Evolutionary conservation across 371 early-diverging fungal species (phyloP).

Genomic region (Rhizopus sp.): DNA sequence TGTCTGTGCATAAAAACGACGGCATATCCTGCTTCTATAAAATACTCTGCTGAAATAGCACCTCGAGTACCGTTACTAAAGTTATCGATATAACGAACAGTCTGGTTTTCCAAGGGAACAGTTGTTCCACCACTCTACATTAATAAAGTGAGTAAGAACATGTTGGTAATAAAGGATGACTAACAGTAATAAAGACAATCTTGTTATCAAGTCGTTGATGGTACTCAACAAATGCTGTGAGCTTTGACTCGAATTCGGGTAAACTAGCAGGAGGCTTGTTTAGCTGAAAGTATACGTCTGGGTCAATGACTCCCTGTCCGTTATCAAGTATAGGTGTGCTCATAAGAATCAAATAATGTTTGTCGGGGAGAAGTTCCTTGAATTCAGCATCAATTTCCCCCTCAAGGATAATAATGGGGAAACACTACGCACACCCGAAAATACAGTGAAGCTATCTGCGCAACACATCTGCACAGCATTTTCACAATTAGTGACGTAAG

Average conservation of each 20-base stretch:
- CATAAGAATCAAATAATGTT: no score
- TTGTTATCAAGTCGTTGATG: conserved; percentile 63
- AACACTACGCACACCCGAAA: no score
- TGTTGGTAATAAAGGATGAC: conserved; percentile 11
- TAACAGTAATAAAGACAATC: conserved; percentile 82
- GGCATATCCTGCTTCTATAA: conserved; percentile 89
- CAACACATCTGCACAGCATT: neutral
- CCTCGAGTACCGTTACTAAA: conserved; percentile 97
- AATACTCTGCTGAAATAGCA: conserved; percentile 93
- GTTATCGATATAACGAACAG: conserved; percentile 98
- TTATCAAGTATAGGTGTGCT: conserved; percentile 39
- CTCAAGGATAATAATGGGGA: no score
- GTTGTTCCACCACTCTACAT: conserved; percentile 94
- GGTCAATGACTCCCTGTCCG: conserved; percentile 63
- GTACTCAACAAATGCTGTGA: conserved; percentile 70
- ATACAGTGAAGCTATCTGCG: no score
- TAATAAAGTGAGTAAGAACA: neutral
- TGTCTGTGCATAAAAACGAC: conserved; percentile 96
- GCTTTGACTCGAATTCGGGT: conserved; percentile 58
- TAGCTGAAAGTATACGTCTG: conserved; percentile 81
- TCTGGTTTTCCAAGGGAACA: conserved; percentile 94
- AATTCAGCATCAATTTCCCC: no score
- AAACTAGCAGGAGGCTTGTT: conserved; percentile 77
- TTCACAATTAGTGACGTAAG: no score
- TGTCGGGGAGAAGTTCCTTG: no score